These are phyloP conservation scores for Fraxinus baroniana DNA, from an alignment of 305 asterid species.

Conservation along the genomic window DNA sequence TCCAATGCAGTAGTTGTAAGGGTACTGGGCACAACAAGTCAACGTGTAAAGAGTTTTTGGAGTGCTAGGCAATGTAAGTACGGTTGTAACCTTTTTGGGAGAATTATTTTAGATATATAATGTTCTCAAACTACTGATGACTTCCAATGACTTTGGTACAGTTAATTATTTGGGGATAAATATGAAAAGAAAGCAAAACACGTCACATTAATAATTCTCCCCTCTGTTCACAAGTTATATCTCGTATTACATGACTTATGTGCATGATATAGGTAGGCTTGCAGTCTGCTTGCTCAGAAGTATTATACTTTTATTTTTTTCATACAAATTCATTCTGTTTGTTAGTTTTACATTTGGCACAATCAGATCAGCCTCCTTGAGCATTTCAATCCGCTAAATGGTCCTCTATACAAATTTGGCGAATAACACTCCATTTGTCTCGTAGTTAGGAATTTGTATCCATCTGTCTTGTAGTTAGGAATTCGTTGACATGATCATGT, in stretches of 20 bases:
- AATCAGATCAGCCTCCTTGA: neutral
- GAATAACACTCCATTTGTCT: no score
- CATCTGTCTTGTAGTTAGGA: neutral
- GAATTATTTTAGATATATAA: slow-evolving; percentile 7
- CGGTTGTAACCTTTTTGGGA: slow-evolving; percentile 1
- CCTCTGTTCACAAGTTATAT: neutral
- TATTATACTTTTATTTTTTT: no score
- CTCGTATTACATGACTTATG: neutral
- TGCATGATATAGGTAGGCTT: neutral
- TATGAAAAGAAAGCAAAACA: neutral
- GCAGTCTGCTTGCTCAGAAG: neutral
- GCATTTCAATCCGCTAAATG: neutral
- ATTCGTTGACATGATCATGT: neutral
- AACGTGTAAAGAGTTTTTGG: slow-evolving; percentile 79
- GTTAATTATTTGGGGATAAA: neutral
- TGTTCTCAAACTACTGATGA: slow-evolving; percentile 26
- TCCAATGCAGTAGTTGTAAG: slow-evolving; percentile 92
- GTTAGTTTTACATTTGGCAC: neutral
- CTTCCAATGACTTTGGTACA: neutral
- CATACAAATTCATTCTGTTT: neutral
- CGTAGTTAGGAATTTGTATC: neutral
- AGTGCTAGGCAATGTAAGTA: slow-evolving; percentile 47
- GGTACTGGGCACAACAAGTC: slow-evolving; percentile 92
- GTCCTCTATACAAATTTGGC: neutral
- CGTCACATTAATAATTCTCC: neutral